Conservation (phyloP, 2,329 filamentous ascomycete genomes). For the Byssochlamys sp. region DNA sequence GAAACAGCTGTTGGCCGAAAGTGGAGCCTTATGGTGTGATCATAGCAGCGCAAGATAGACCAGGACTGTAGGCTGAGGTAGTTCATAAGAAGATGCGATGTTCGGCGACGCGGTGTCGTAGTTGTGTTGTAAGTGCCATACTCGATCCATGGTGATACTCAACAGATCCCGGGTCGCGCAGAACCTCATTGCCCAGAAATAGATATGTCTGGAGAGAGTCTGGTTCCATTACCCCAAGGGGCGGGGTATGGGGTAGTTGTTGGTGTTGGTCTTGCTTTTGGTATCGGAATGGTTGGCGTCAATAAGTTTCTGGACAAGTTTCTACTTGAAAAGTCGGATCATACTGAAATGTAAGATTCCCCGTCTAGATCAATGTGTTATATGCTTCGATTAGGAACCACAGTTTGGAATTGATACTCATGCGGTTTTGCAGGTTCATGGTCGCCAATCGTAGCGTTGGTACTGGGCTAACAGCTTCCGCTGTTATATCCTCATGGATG, state of each 20-base stretch:
- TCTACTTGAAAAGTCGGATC: conserved; percentile 3
- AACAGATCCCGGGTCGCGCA: neutral
- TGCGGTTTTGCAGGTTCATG: conserved; percentile 11
- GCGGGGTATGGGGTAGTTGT: conserved; percentile 5
- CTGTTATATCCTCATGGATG: conserved; percentile 17
- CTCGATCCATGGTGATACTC: neutral
- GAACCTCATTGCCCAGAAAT: neutral
- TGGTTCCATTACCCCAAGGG: conserved; percentile 1
- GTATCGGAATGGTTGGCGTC: conserved; percentile 4
- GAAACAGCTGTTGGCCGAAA: neutral
- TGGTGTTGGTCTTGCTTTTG: conserved; percentile 4
- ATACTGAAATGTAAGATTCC: conserved; percentile 4
- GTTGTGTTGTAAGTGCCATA: neutral
- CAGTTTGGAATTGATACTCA: neutral
- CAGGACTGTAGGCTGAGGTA: neutral
- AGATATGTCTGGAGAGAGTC: conserved; percentile 2
- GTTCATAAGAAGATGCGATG: neutral
- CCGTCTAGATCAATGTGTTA: neutral
- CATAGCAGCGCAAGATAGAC: neutral
- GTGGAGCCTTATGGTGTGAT: conserved; percentile 5
- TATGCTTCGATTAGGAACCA: neutral
- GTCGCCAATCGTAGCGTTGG: conserved; percentile 15
- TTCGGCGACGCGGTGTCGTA: neutral
- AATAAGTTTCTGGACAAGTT: conserved; percentile 3
- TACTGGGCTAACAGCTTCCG: conserved; percentile 14